A percentile compares a stretch with the other conserved stretches of the same genome.
These are phyloP conservation scores for Fraxinus pennsylvanica DNA, from an alignment of 257 asterid genomes.

Conservation along the genomic window DNA sequence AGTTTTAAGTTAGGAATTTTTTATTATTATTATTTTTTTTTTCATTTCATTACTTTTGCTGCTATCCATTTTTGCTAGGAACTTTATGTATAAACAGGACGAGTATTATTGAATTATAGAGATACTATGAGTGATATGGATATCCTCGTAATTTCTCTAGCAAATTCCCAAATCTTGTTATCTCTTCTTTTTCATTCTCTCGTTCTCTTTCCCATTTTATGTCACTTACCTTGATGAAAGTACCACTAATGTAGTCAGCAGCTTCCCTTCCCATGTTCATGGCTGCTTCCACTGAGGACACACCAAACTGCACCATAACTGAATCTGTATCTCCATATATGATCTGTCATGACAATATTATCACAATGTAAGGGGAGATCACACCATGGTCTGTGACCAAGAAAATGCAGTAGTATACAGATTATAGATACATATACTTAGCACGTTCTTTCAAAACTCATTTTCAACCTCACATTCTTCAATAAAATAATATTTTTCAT, in stretches of 20 bases:
- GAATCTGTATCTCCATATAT: slow-evolving; percentile 99
- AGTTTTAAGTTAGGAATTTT: not conserved
- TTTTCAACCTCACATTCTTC: too few species aligned
- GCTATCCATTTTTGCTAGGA: not conserved
- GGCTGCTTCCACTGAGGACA: slow-evolving; percentile 84
- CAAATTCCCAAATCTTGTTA: not conserved
- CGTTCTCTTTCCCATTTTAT: not conserved
- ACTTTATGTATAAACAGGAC: not conserved
- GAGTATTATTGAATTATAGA: not conserved
- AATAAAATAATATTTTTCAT: too few species aligned
- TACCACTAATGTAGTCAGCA: slow-evolving; percentile 86
- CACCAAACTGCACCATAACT: slow-evolving; percentile 99
- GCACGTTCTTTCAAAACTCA: too few species aligned
- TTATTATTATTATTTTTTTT: not conserved
- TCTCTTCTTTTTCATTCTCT: not conserved
- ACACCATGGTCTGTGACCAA: slow-evolving; percentile 17
- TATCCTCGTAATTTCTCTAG: not conserved
- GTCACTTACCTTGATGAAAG: slow-evolving; percentile 71
- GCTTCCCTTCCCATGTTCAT: slow-evolving; percentile 96
- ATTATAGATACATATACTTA: not conserved
- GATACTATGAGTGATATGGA: not conserved
- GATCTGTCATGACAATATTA: slow-evolving; percentile 50
- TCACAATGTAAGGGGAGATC: slow-evolving; percentile 16
- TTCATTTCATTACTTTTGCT: not conserved
- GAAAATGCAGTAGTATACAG: not conserved